phyloP scores from a whole-genome alignment of 495 filamentous ascomycete genomes.

The Lophium mytilinum region DNA sequence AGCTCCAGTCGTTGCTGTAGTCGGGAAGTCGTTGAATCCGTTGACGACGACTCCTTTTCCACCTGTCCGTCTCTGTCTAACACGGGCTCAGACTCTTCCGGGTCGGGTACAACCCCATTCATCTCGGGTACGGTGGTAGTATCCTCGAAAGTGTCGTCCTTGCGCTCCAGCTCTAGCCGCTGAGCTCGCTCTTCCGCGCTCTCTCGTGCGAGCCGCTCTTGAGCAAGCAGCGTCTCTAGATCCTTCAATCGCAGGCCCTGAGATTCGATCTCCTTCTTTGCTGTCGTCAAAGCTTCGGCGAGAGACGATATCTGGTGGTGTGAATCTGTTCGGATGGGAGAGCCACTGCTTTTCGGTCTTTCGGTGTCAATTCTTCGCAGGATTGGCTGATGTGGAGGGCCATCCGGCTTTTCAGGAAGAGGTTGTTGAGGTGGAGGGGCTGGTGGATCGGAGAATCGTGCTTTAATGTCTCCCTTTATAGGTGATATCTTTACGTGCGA shows the following conservation, averaged over 20 bases:
- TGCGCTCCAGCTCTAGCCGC: slow-evolving; percentile 49
- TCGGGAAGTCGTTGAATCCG: slow-evolving; percentile 20
- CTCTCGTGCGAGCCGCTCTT: slow-evolving; percentile 74
- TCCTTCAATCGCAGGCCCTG: slow-evolving; percentile 72
- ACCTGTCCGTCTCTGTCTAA: slow-evolving; percentile 40
- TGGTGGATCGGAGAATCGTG: slow-evolving; percentile 79
- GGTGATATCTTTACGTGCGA: slow-evolving; percentile 27
- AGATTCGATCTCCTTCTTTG: slow-evolving; percentile 73
- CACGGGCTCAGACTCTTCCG: slow-evolving; percentile 31
- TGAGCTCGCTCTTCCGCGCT: slow-evolving; percentile 73
- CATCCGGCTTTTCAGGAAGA: slow-evolving; percentile 79
- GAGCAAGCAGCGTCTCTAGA: slow-evolving; percentile 66
- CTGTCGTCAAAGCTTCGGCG: slow-evolving; percentile 69
- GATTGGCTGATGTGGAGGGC: slow-evolving; percentile 44
- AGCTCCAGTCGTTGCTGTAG: slow-evolving; percentile 69
- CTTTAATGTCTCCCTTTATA: slow-evolving; percentile 45
- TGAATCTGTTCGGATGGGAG: slow-evolving; percentile 34
- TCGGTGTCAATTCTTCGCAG: slow-evolving; percentile 71
- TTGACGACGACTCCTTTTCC: slow-evolving; percentile 31
- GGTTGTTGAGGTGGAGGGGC: slow-evolving; percentile 88
- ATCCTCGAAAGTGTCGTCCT: slow-evolving; percentile 19
- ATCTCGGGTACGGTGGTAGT: slow-evolving; percentile 13
- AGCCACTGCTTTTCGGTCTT: slow-evolving; percentile 55
- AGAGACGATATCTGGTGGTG: slow-evolving; percentile 69
- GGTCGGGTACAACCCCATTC: slow-evolving; percentile 9